Evolutionary conservation across 768 basidiomycete genomes (phyloP), one percentile per base, ranked within the genome.

Genomic region (Kwoniella bestiolae): DNA sequence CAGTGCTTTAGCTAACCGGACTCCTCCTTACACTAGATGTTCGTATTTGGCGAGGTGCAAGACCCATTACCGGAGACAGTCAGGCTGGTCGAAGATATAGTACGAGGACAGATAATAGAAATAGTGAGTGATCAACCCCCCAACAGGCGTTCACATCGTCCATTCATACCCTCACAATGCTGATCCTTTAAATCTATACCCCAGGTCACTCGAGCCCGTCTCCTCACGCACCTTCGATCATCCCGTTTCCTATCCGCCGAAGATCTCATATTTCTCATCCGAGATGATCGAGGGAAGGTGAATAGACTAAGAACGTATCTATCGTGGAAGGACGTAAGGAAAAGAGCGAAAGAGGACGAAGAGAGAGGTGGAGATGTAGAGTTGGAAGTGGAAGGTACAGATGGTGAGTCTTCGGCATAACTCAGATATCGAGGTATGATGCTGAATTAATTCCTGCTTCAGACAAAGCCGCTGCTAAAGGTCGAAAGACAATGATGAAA

Each of bases 251-350:
- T 95, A 41, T 88, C 91, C 2, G 90, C 93, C 0, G 94, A 98
- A 80, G 94, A 98, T 80, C 88, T 98, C 60, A 92, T 98, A 70
- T 97, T 96, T 72, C 89, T 96, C 76, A 93, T 98, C 75, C 89
- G 94, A 5, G 90, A 95, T 73, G 94, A 98, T 82, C 84, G 91
- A 69, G 91, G 90, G 7, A 96, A 95, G 80, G 92, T 98, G 67
- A 95, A 96, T 82, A 85, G 94, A 47, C 84, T 98, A 29, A 83
- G 92, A 34, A 95, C 92, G 9, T 98, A 96, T 76, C 86, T 98
- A 25, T 92, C 91, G 0, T 98, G 94, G 94, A 96, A 95, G 75
- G 94, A 96, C 70, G 94, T 97, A 18, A 87, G 94, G 14, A 96
- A 95, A 74, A 91, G 92, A 65, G 92, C 92, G 4, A 95, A 95